Percentiles rank a stretch among this genome's conserved stretches.
phyloP scores from a whole-genome alignment of 257 asterid species.

The Scutellaria galericulata region DNA sequence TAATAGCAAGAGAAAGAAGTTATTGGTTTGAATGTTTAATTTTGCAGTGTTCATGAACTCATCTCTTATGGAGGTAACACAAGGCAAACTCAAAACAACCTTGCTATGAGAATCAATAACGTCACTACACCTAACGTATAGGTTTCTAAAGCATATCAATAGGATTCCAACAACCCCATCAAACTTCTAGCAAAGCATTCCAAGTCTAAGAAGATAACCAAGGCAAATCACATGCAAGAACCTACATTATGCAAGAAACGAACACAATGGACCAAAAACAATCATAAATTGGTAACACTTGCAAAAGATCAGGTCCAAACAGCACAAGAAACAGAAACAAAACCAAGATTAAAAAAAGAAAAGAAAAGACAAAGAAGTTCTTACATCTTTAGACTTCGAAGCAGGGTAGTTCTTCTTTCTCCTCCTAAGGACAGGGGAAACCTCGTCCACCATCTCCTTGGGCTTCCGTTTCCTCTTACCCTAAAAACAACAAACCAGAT shows the following conservation, averaged over 20 bases:
- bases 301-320: neutral
- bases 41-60: neutral
- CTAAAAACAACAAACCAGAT: conserved; percentile 51
- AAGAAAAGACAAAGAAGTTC: neutral
- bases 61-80: neutral
- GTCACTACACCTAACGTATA: neutral
- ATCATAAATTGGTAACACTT: too few species aligned
- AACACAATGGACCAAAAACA: too few species aligned
- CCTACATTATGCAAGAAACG: too few species aligned
- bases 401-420: conserved; percentile 41
- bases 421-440: conserved; percentile 47
- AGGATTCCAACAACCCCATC: neutral
- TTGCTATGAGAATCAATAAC: neutral
- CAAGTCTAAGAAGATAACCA: neutral
- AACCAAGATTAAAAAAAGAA: neutral
- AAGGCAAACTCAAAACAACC: neutral
- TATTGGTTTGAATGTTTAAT: neutral
- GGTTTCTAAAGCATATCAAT: neutral
- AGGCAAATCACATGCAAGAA: too few species aligned
- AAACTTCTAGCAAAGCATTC: neutral
- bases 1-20: too few species aligned
- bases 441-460: conserved; percentile 58
- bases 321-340: neutral
- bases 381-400: conserved; percentile 49
- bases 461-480: conserved; percentile 87